Conservation (phyloP, 352 stramenopile species). For the Nothophytophthora sp. region DNA sequence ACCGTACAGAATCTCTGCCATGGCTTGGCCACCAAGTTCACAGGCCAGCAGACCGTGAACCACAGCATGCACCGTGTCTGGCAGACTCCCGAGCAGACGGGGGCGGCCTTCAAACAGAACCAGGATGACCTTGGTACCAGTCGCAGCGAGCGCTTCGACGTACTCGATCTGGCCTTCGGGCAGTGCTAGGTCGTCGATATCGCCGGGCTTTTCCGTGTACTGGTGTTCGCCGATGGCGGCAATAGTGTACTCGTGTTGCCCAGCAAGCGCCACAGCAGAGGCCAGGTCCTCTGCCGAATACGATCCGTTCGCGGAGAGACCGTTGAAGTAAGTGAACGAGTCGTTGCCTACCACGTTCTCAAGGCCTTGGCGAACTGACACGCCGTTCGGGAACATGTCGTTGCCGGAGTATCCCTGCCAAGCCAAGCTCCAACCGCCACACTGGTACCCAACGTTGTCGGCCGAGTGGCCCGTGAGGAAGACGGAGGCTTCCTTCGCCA, state of each 20-base stretch:
- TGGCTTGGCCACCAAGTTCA: conserved; percentile 71
- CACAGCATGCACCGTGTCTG: conserved; percentile 55
- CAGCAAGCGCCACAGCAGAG: conserved; percentile 43
- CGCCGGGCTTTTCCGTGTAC: conserved; percentile 84
- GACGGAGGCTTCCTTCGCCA: conserved; percentile 28
- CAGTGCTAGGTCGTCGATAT: conserved; percentile 75
- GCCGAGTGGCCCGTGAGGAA: conserved; percentile 65
- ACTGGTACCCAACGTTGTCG: conserved; percentile 63
- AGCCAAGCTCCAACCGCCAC: conserved; percentile 73
- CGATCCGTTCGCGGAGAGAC: conserved; percentile 48
- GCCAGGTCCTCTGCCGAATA: conserved; percentile 45
- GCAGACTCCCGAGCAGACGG: conserved; percentile 62
- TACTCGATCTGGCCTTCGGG: conserved; percentile 71
- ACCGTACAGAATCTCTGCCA: conserved; percentile 85
- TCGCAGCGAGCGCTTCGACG: conserved; percentile 57
- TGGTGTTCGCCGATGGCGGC: conserved; percentile 70
- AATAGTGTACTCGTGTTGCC: conserved; percentile 55
- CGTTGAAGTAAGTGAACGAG: conserved; percentile 51
- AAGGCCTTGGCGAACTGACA: conserved; percentile 50
- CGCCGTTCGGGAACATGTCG: conserved; percentile 48
- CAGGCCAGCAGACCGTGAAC: conserved; percentile 75
- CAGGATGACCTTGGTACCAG: conserved; percentile 75
- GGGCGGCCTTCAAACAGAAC: conserved; percentile 82
- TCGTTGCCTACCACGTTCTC: conserved; percentile 25
- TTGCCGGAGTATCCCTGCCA: conserved; percentile 83